phyloP scores from a whole-genome alignment of 2,329 filamentous ascomycete species.

The Talaromyces sp. region DNA sequence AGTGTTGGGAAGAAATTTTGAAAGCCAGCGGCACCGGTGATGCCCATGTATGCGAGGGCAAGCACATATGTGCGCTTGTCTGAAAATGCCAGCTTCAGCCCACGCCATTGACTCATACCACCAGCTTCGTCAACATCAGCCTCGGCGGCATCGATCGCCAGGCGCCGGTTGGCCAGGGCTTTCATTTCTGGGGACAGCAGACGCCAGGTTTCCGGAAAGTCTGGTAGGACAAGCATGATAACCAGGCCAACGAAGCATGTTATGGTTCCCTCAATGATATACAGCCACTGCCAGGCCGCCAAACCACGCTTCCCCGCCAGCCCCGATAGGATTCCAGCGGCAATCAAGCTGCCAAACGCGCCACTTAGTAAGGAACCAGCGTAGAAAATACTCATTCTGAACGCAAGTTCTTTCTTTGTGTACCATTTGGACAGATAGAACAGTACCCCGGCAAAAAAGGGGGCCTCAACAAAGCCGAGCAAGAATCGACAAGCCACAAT shows the following conservation, averaged over 20 bases:
- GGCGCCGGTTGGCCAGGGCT: constrained; percentile 38
- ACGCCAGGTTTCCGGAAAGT: constrained; percentile 40
- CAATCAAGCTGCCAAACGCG: constrained; percentile 52
- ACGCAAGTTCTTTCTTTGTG: constrained; percentile 47
- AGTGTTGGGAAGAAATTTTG: constrained; percentile 55
- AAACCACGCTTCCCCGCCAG: constrained; percentile 29
- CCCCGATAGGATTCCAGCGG: constrained; percentile 45
- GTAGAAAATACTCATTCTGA: constrained; percentile 50
- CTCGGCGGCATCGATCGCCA: constrained; percentile 45
- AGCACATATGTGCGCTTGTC: constrained; percentile 47
- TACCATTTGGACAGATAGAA: constrained; percentile 51
- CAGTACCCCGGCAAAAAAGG: constrained; percentile 42
- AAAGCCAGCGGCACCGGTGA: constrained; percentile 47
- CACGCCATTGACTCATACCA: constrained; percentile 43
- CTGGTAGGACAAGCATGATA: constrained; percentile 30
- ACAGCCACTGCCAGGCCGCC: constrained; percentile 36
- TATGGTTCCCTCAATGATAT: constrained; percentile 34
- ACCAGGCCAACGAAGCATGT: constrained; percentile 30
- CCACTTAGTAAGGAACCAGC: constrained; percentile 45
- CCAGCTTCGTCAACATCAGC: constrained; percentile 45
- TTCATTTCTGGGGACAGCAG: constrained; percentile 37
- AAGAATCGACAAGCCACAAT: constrained; percentile 43
- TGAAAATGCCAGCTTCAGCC: constrained; percentile 47
- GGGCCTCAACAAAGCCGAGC: constrained; percentile 44
- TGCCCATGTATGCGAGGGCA: constrained; percentile 42